Evolutionary conservation across 176 grass and related monocot genomes (phyloP), one percentile per base, ranked within the genome.

Genomic region (Carex parvula): DNA sequence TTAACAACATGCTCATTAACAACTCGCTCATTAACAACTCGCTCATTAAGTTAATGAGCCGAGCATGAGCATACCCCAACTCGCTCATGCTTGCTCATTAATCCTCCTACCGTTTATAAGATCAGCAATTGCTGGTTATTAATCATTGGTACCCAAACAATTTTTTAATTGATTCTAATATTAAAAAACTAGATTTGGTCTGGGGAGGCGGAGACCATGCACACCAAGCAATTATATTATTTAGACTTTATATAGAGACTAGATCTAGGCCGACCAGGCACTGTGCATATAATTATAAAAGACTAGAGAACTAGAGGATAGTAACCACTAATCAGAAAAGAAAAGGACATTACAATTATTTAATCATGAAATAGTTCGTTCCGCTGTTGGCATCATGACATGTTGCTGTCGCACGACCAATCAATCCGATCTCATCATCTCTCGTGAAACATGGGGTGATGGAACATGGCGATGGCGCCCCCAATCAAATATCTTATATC

Each of bases 211-310:
- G 16, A 6, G 18, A n/a, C 57, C 16, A 17, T 44, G 42, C 37
- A 59, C 18, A 3, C 18, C 57, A 60, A 60, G 16, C 14, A 60
- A 60, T n/a, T 18, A 17, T 1, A 46, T 46, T 46, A 46, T 46
- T 50, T 50, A 41, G 37, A 29, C 29, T 42, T 42, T 42, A 15
- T n/a, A n/a, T n/a, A n/a, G 39, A 70, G 6, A 70, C 33, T 70
- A 70, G 33, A 70, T 70, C 66, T 70, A 70, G 33, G 32, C 66
- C 30, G 66, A 70, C 66, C 66, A 70, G 66, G 7, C 66, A 70
- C 66, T 18, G 32, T 69, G 33, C 14, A 20, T 8, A 21, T 71
- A 21, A 26, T 26, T 26, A 26, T 46, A 48, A 50, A 73, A 6
- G 33, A 46, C 7, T 13, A 37, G 30, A 16, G 46, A 37, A 37